Percentiles rank a stretch among this genome's conserved stretches.
These are phyloP conservation scores for Gossypium arboreum DNA, from an alignment of 345 rosid species.

Conservation along the genomic window DNA sequence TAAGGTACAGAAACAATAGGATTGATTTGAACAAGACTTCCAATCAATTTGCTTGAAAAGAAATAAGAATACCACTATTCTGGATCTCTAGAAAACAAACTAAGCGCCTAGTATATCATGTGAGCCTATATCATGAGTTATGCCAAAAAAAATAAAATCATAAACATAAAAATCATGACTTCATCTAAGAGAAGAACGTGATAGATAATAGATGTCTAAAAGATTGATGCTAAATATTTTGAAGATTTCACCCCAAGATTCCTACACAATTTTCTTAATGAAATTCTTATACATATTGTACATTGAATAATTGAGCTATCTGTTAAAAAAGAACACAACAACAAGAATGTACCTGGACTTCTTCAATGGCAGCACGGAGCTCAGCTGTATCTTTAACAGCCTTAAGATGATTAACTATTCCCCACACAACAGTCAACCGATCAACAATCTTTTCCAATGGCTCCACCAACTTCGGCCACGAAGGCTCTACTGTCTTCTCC, in stretches of 20 bases:
- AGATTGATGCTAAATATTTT: neutral
- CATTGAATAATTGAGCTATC: neutral
- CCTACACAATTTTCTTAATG: neutral
- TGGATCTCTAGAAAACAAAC: neutral
- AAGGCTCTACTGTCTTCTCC: conserved; percentile 65
- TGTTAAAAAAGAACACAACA: neutral
- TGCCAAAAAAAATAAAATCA: neutral
- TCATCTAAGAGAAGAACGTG: neutral
- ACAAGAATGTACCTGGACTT: conserved; percentile 60
- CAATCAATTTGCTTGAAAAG: neutral
- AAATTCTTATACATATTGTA: neutral
- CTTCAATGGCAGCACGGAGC: conserved; percentile 87
- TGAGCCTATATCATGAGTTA: neutral
- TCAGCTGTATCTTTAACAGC: conserved; percentile 78
- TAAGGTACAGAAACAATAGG: neutral
- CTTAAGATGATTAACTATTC: conserved; percentile 74
- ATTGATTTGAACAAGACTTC: neutral
- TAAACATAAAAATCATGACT: neutral
- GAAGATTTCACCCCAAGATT: neutral
- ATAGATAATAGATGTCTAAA: neutral
- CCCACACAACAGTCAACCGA: conserved; percentile 67
- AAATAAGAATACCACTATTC: neutral
- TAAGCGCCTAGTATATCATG: neutral
- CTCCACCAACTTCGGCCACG: conserved; percentile 89
- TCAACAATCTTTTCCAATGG: conserved; percentile 83